These are phyloP conservation scores for Capronia epimyces DNA, from an alignment of 2,329 filamentous ascomycete genomes.

Conservation along the genomic window DNA sequence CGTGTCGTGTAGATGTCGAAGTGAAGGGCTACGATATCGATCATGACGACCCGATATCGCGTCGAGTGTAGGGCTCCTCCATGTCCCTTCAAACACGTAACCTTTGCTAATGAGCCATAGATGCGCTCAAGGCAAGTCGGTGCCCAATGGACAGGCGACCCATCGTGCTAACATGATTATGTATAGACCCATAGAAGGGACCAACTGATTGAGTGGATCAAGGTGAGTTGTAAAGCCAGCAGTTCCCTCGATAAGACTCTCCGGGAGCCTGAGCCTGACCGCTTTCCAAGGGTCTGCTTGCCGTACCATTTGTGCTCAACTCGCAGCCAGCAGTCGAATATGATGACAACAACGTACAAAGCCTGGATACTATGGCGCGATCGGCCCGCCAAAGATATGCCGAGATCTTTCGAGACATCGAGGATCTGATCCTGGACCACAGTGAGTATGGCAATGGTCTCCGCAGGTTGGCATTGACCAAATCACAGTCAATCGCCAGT, in stretches of 20 bases:
- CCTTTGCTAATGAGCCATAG: slow-evolving; percentile 36
- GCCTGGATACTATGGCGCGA: slow-evolving; percentile 64
- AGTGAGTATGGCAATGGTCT: slow-evolving; percentile 48
- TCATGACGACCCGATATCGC: slow-evolving; percentile 46
- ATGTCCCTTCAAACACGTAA: slow-evolving; percentile 1
- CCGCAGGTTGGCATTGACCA: slow-evolving; percentile 1
- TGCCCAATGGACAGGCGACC: neutral
- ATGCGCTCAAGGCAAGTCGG: slow-evolving; percentile 57
- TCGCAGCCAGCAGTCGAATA: slow-evolving; percentile 89
- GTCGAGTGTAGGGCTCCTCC: slow-evolving; percentile 63
- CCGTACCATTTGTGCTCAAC: slow-evolving; percentile 92
- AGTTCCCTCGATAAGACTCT: neutral
- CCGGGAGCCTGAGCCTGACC: slow-evolving; percentile 4
- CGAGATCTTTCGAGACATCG: slow-evolving; percentile 92
- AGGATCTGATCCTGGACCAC: slow-evolving; percentile 85
- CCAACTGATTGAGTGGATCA: slow-evolving; percentile 95
- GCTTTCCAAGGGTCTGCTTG: slow-evolving; percentile 60
- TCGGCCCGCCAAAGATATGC: slow-evolving; percentile 83
- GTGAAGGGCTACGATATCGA: neutral
- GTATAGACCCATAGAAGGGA: slow-evolving; percentile 84
- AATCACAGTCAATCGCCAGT: slow-evolving; percentile 24
- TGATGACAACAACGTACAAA: slow-evolving; percentile 45
- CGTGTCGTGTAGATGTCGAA: no score
- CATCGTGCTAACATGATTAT: slow-evolving; percentile 16
- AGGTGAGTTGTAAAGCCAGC: slow-evolving; percentile 44